Percentiles rank a stretch among this genome's conserved stretches.
These are phyloP conservation scores for Entophlyctis helioformis DNA, from an alignment of 192 early-diverging fungal species.

Conservation along the genomic window DNA sequence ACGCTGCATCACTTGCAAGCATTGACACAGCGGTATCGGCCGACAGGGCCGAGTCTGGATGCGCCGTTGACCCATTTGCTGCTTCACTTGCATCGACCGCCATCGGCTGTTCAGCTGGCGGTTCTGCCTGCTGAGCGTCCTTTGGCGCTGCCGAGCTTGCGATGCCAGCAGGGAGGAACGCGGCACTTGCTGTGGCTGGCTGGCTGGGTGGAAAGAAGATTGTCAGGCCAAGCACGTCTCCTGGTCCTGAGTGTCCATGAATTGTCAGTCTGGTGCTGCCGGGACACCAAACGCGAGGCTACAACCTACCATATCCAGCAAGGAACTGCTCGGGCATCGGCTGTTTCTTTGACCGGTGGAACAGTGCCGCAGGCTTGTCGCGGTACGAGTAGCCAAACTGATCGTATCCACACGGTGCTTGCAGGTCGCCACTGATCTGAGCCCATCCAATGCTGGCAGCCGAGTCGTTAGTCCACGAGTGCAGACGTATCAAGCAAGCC, in stretches of 20 bases:
- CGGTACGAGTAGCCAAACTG: conserved; percentile 60
- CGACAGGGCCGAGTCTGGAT: too few relatives aligned
- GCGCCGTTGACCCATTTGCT: too few relatives aligned
- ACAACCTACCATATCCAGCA: conserved; percentile 23
- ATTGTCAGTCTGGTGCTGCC: too few relatives aligned
- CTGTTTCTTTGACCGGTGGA: conserved; percentile 35
- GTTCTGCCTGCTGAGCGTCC: too few relatives aligned
- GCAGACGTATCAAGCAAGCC: background rate
- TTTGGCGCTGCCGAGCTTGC: too few relatives aligned
- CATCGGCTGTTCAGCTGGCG: too few relatives aligned
- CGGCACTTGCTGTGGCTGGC: too few relatives aligned
- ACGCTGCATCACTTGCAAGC: background rate
- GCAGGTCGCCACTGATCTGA: conserved; percentile 64
- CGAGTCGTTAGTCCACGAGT: background rate
- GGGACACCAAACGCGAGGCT: conserved; percentile 3
- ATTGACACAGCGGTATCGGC: too few relatives aligned
- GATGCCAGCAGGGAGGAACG: too few relatives aligned
- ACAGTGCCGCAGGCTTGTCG: conserved; percentile 52
- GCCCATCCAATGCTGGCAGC: conserved; percentile 58
- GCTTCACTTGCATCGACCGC: too few relatives aligned
- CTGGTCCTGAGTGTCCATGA: conserved; percentile 14
- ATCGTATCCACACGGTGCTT: conserved; percentile 66
- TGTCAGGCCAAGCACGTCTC: conserved; percentile 21
- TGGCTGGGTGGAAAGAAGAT: too few relatives aligned
- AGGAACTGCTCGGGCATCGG: conserved; percentile 6